Percentiles rank a stretch among this genome's conserved stretches.
Conservation (phyloP, 2,329 filamentous ascomycete species). For the Knufia petricola region DNA sequence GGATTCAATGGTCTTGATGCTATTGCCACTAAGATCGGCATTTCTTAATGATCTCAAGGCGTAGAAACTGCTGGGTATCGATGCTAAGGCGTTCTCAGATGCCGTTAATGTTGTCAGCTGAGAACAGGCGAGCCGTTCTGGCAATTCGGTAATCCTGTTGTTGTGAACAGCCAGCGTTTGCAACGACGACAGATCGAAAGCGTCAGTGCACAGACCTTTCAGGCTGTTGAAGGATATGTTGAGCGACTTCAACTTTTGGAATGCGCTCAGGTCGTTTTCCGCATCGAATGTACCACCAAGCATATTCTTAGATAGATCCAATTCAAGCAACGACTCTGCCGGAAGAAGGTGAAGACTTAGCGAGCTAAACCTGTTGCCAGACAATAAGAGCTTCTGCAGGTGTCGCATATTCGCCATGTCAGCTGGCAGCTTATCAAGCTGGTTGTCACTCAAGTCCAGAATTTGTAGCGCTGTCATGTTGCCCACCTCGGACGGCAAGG, state of each 20-base stretch:
- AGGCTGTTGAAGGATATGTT: constrained; percentile 72
- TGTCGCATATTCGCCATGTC: constrained; percentile 56
- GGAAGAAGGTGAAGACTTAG: constrained; percentile 43
- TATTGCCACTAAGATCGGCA: constrained; percentile 77
- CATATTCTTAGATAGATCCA: constrained; percentile 74
- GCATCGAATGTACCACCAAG: constrained; percentile 38
- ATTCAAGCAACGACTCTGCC: constrained; percentile 28
- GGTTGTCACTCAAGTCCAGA: constrained; percentile 73
- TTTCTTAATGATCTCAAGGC: constrained; percentile 59
- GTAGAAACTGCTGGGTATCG: constrained; percentile 67
- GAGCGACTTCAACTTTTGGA: constrained; percentile 64
- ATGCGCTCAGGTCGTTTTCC: constrained; percentile 28
- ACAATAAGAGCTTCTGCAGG: constrained; percentile 64
- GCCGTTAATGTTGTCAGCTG: constrained; percentile 57
- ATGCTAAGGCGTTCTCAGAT: constrained; percentile 70
- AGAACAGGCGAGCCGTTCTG: constrained; percentile 64
- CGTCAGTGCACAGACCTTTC: constrained; percentile 39
- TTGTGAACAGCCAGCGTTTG: constrained; percentile 67
- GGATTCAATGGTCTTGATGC: constrained; percentile 65
- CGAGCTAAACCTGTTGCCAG: constrained; percentile 64
- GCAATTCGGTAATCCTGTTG: constrained; percentile 66
- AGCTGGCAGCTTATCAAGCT: constrained; percentile 54
- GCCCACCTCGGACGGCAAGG: constrained; percentile 54
- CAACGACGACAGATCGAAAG: constrained; percentile 59
- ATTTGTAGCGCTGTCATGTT: constrained; percentile 62